Percentiles rank a stretch among this genome's conserved stretches.
phyloP scores from a whole-genome alignment of 192 early-diverging fungal species.

The Entomortierella chlamydospora region DNA sequence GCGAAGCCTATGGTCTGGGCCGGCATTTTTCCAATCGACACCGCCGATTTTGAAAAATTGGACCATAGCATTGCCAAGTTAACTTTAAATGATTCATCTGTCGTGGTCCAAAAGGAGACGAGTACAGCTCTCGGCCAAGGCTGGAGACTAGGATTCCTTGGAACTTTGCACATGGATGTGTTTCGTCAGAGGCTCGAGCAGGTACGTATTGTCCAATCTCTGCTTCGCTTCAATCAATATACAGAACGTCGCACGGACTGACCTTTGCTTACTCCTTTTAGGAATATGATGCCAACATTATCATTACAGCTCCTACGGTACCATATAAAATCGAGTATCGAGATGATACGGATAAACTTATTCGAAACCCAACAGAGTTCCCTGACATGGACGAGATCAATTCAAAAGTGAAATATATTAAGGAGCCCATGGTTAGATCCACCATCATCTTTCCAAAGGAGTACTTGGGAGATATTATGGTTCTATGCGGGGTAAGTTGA shows the following conservation, averaged over 20 bases:
- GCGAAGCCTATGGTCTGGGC: slow-evolving; percentile 98
- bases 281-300: slow-evolving; percentile 92
- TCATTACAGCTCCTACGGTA: slow-evolving; percentile 94
- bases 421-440: slow-evolving; percentile 93
- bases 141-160: slow-evolving; percentile 95
- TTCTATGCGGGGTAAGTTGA: slow-evolving; percentile 73
- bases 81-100: slow-evolving; percentile 96
- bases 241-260: not conserved
- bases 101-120: slow-evolving; percentile 87
- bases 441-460: slow-evolving; percentile 92
- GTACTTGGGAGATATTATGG: slow-evolving; percentile 80
- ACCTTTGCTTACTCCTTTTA: slow-evolving; percentile 30
- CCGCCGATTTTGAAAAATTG: slow-evolving; percentile 87
- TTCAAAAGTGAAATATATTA: slow-evolving; percentile 71
- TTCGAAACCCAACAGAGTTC: slow-evolving; percentile 92
- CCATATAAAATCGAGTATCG: slow-evolving; percentile 78
- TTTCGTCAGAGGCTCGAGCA: slow-evolving; percentile 93
- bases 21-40: slow-evolving; percentile 93
- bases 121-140: slow-evolving; percentile 93
- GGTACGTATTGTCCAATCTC: slow-evolving; percentile 41
- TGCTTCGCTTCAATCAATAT: too few species aligned
- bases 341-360: slow-evolving; percentile 59
- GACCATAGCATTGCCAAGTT: slow-evolving; percentile 93
- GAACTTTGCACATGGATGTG: slow-evolving; percentile 98
- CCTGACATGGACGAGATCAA: slow-evolving; percentile 79